phyloP scores from a whole-genome alignment of 2,329 filamentous ascomycete genomes.

The Aphanocladium album region DNA sequence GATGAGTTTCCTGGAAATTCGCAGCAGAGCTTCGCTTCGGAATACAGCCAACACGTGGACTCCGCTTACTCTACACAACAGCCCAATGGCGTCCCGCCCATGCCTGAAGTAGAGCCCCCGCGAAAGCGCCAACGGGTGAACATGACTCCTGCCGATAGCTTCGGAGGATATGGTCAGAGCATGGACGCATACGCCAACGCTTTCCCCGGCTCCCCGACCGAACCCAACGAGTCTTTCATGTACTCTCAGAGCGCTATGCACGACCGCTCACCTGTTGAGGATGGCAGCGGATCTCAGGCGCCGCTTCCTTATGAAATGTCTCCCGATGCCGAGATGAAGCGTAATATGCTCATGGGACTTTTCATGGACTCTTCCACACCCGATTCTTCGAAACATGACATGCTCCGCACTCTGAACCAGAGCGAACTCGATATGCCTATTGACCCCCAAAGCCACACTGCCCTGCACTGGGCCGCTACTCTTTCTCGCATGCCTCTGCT shows the following conservation, averaged over 20 bases:
- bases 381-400: constrained; percentile 69
- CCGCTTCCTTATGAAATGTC: constrained; percentile 59
- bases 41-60: constrained; percentile 69
- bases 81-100: constrained; percentile 28
- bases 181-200: constrained; percentile 41
- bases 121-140: constrained; percentile 66
- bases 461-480: constrained; percentile 93
- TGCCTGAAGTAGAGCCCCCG: constrained; percentile 66
- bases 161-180: constrained; percentile 47
- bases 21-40: constrained; percentile 76
- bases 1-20: constrained; percentile 68
- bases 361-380: constrained; percentile 70
- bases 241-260: constrained; percentile 51
- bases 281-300: constrained; percentile 55
- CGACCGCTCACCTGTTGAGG: constrained; percentile 38
- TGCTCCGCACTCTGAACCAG: constrained; percentile 68
- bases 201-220: constrained; percentile 69
- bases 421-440: constrained; percentile 88
- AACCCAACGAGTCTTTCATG: constrained; percentile 74
- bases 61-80: constrained; percentile 63
- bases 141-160: constrained; percentile 53
- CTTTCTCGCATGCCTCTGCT: constrained; percentile 80
- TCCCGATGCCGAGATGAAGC: constrained; percentile 70
- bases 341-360: constrained; percentile 73
- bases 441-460: constrained; percentile 82